Percentiles rank a stretch among this genome's conserved stretches.
phyloP scores from a whole-genome alignment of 2,329 filamentous ascomycete species.

The Monilinia aucupariae region DNA sequence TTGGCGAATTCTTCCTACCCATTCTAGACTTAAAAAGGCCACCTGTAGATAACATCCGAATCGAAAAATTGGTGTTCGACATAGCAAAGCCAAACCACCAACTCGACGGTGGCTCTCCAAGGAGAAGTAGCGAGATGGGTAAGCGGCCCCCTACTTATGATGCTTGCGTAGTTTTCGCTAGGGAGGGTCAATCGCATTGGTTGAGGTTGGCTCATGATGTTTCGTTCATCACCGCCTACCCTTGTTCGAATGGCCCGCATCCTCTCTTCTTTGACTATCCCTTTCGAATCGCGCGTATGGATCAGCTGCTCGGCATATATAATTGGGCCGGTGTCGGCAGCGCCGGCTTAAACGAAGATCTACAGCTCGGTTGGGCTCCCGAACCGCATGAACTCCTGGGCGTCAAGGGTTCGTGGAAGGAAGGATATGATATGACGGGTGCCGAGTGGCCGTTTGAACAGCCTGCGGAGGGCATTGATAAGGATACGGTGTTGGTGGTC shows the following conservation, averaged over 20 bases:
- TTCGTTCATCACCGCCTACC: constrained; percentile 60
- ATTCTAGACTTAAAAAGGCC: constrained; percentile 46
- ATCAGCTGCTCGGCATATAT: constrained; percentile 59
- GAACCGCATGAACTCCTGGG: background rate
- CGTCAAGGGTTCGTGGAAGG: constrained; percentile 17
- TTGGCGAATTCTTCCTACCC: constrained; percentile 61
- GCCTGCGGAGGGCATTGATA: constrained; percentile 39
- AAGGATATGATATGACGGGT: constrained; percentile 28
- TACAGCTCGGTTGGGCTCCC: constrained; percentile 1
- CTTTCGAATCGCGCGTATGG: constrained; percentile 53
- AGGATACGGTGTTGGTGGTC: constrained; percentile 63
- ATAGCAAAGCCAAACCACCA: background rate
- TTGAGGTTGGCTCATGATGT: constrained; percentile 59
- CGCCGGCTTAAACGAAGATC: constrained; percentile 7
- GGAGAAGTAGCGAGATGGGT: constrained; percentile 12
- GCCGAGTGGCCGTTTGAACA: background rate
- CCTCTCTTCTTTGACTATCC: constrained; percentile 69
- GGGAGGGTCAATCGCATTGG: constrained; percentile 58
- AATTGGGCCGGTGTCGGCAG: constrained; percentile 49
- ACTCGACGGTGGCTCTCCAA: background rate
- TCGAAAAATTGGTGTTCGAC: constrained; percentile 55
- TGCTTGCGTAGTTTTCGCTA: constrained; percentile 57
- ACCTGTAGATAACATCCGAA: constrained; percentile 56
- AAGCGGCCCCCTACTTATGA: constrained; percentile 48
- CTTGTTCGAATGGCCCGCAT: constrained; percentile 58